A percentile compares a stretch with the other conserved stretches of the same genome.
phyloP scores from a whole-genome alignment of 2,329 filamentous ascomycete species.

The Ophiostoma fasciatum region DNA sequence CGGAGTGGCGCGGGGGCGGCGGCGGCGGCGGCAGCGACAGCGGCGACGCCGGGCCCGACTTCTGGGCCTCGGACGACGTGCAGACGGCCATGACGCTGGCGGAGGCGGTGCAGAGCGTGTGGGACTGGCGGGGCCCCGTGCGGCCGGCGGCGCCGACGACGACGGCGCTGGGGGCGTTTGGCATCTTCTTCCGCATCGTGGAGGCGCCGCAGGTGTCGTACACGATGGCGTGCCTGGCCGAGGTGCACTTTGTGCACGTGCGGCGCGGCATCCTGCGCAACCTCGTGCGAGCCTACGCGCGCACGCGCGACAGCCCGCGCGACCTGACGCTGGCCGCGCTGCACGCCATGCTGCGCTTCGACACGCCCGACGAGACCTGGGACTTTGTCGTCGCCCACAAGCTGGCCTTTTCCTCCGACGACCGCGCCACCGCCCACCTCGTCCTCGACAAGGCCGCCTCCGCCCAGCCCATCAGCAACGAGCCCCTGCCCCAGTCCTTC shows the following conservation, averaged over 20 bases:
- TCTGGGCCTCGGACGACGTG: conserved; percentile 44
- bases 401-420: conserved; percentile 32
- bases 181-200: conserved; percentile 45
- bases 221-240: conserved; percentile 54
- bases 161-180: conserved; percentile 32
- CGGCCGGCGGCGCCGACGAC: conserved; percentile 33
- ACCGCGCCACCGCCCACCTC: conserved; percentile 23
- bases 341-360: conserved; percentile 48
- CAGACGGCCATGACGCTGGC: conserved; percentile 46
- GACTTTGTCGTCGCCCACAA: conserved; percentile 46
- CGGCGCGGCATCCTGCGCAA: conserved; percentile 43
- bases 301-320: conserved; percentile 40
- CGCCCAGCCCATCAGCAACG: conserved; percentile 29
- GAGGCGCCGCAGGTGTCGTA: conserved; percentile 44
- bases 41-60: conserved; percentile 33
- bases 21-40: too few species aligned
- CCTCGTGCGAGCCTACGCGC: conserved; percentile 38
- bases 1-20: too few species aligned
- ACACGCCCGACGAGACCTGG: conserved; percentile 50
- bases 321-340: conserved; percentile 43
- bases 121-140: conserved; percentile 41
- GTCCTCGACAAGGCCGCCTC: conserved; percentile 28
- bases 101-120: conserved; percentile 43
- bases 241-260: conserved; percentile 49
- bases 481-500: conserved; percentile 37